Evolutionary conservation across 2,329 filamentous ascomycete genomes (phyloP).

Genomic region (Albifimbria verrucaria): DNA sequence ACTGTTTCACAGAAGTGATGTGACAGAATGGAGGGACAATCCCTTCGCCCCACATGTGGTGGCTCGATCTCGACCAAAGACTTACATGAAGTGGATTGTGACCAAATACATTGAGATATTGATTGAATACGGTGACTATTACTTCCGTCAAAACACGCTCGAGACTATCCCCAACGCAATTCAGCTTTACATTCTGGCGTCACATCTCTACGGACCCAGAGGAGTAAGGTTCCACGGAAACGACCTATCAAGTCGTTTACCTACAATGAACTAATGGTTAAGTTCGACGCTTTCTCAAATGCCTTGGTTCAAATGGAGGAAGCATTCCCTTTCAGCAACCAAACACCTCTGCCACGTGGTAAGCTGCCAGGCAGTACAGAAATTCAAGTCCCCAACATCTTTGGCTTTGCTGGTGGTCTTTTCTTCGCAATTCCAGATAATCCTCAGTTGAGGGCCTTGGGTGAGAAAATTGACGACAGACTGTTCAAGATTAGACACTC

Average conservation of each 20-base stretch:
- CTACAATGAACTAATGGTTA: not conserved
- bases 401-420: not conserved
- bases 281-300: not conserved
- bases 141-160: not conserved
- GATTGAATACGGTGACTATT: not conserved
- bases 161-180: not conserved
- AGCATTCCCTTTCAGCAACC: not conserved
- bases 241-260: not conserved
- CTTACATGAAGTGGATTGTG: not conserved
- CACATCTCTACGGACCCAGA: not conserved
- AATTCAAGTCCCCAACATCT: not conserved
- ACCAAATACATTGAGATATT: not conserved
- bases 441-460: not conserved
- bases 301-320: not conserved
- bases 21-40: not conserved
- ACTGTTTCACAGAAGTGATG: not conserved
- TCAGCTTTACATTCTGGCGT: not conserved
- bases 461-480: not conserved
- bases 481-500: conserved; percentile 1
- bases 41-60: not conserved
- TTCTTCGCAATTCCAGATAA: not conserved
- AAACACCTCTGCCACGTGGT: not conserved
- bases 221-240: not conserved
- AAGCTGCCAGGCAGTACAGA: not conserved
- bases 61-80: not conserved